Percentiles rank a stretch among this genome's conserved stretches.
Evolutionary conservation across 345 rosid genomes (phyloP).

Genomic region (Triadica sebifera): DNA sequence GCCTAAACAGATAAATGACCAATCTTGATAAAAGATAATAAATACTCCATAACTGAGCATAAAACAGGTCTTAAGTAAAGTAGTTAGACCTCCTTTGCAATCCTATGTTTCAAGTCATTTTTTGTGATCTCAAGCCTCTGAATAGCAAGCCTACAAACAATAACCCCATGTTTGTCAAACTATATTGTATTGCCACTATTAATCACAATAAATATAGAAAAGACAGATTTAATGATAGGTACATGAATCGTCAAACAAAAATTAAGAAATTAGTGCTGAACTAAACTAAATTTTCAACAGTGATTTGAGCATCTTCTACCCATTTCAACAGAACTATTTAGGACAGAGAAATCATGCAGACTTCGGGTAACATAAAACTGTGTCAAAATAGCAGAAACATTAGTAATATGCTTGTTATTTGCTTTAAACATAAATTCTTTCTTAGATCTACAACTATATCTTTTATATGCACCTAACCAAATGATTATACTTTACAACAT

Average conservation of each 20-base stretch:
- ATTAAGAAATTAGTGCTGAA: not conserved
- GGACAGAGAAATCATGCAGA: not conserved
- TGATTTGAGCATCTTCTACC: not conserved
- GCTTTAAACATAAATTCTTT: not conserved
- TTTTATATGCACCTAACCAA: not conserved
- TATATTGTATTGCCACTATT: not conserved
- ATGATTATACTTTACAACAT: not conserved
- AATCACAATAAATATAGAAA: not conserved
- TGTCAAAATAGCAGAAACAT: not conserved
- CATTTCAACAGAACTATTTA: not conserved
- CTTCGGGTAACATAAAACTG: not conserved
- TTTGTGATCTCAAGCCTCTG: slow-evolving; percentile 93
- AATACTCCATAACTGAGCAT: slow-evolving; percentile 11
- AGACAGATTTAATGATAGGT: not conserved
- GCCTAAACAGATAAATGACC: slow-evolving; percentile 47
- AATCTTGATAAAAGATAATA: slow-evolving; percentile 26
- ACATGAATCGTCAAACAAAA: not conserved
- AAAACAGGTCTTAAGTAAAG: slow-evolving; percentile 15
- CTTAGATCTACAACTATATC: not conserved
- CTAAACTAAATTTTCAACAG: not conserved
- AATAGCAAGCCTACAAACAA: slow-evolving; percentile 76
- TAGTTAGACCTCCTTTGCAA: slow-evolving; percentile 83
- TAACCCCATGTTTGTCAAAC: not conserved
- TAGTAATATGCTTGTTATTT: not conserved
- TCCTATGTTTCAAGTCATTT: slow-evolving; percentile 88